Base-by-base conservation (phyloP, 345 rosid species). In the Gynandropsis gynandra region DNA sequence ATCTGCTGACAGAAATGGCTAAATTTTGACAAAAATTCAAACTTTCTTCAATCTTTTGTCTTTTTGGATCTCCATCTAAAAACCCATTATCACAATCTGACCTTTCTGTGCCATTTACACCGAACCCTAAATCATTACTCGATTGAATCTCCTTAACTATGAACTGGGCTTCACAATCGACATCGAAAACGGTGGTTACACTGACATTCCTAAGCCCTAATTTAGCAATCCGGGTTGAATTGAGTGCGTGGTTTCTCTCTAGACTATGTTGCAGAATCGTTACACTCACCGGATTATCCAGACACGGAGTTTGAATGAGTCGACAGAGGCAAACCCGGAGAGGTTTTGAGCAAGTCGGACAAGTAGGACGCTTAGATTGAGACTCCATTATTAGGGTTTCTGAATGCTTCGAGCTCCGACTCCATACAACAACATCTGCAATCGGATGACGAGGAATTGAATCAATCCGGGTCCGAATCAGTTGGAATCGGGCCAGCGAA, bases 201-300 rank as follows among this genome's bases (percentile, higher is more conserved):
- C 43, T 50, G 36, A 85, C 71, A 58, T 86, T 81, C 58, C 54
- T 69, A 66, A 89, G 79, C 45, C 95, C 97, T 42, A 83, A 50
- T 54, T 54, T 89, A 27, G 82, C 87, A 50, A 89, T 83, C 35
- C 86, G 70, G 37, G 84, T 56, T 38, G 90, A 81, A 67, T 89
- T 89, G 56, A 89, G 83, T 0, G 86, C 88, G 67, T 89, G 90
- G 10, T 78, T 86, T 14, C 52, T 73, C 73, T 89, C 95, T 52
- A 75, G 72, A 46, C 76, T 75, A 52, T 89, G 90, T 54, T 89
- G 95, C 44, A 89, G 95, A 15, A 89, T 76, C 61, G 85, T 81
- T 21, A 89, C 64, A 55, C 68, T 71, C n/a, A 83, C 83, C 59
- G 77, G 68, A 52, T 80, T 86, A 8, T 85, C 83, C 8, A 81